Evolutionary conservation across 768 basidiomycete genomes (phyloP), one percentile per base, ranked within the genome.

Genomic region (Artomyces pyxidatus): DNA sequence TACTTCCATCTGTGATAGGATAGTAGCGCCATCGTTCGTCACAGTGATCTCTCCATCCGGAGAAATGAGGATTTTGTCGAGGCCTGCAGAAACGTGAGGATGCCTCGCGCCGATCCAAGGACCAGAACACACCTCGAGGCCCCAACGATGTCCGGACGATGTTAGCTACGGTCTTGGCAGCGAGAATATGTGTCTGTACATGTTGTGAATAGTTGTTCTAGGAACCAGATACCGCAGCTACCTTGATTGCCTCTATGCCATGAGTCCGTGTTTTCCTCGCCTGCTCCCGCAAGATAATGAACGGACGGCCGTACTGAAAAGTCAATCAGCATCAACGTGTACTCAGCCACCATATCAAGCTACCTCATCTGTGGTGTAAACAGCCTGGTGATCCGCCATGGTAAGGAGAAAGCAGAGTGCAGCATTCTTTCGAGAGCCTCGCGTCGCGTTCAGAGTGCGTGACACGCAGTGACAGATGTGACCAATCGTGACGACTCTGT

Each of bases 41-140:
- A 98, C 95, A 27, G 94, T 98, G 61, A 99, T 98, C 60, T 99
- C 96, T 42, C 96, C 96, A 72, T 98, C 96, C 19, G 94, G 85
- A 25, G 89, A 91, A 58, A 93, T 91, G 59, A 93, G 77, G 60
- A 93, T 91, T 77, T 93, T 93, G 74, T 93, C 90, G 42, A 97
- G 79, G 38, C 95, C 92, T 95, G 53, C 11, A 58, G 41, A 27
- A 22, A 28, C 37, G 6, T 38, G 30, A 30, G 32, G 25, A 37
- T 27, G 32, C 21, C 37, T 16, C 10, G 19, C 16, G 21, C 45
- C 14, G n/a, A n/a, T n/a, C 37, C 10, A n/a, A 25, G 26, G 23
- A 25, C 25, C 14, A 28, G 37, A 8, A 62, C 71, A 41, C 38
- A 89, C 90, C 94, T 77, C 94, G 75, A 17, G 96, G 96, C 22